Evolutionary conservation across 805 yeast genomes (phyloP).

Genomic region (Spathaspora passalidarum): DNA sequence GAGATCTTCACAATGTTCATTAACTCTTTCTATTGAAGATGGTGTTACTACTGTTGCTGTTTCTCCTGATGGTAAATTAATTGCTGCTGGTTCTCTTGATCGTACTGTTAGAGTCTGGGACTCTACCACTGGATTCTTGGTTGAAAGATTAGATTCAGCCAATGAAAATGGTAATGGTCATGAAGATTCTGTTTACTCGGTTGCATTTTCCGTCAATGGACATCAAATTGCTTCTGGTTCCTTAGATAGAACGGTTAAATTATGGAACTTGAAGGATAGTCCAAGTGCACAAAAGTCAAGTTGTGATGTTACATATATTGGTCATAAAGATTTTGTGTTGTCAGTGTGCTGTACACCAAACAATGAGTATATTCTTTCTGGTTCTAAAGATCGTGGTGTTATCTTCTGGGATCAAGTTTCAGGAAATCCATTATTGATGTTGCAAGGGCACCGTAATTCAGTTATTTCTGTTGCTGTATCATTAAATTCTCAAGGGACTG

Average conservation of each 20-base stretch:
- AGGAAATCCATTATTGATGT: slow-evolving; percentile 90
- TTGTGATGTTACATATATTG: slow-evolving; percentile 90
- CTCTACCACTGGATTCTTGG: slow-evolving; percentile 84
- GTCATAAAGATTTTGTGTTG: slow-evolving; percentile 94
- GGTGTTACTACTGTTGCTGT: slow-evolving; percentile 98
- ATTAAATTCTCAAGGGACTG: slow-evolving; percentile 67
- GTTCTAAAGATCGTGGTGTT: slow-evolving; percentile 96
- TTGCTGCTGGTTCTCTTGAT: slow-evolving; percentile 96
- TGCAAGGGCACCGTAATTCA: slow-evolving; percentile 95
- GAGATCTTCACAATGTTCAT: slow-evolving; percentile 81
- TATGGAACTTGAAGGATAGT: slow-evolving; percentile 80
- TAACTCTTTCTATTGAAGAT: slow-evolving; percentile 89
- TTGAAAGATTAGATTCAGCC: slow-evolving; percentile 89
- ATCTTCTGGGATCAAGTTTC: slow-evolving; percentile 93
- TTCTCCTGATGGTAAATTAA: slow-evolving; percentile 88
- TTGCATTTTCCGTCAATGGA: slow-evolving; percentile 89
- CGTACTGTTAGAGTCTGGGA: slow-evolving; percentile 97
- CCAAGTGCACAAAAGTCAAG: slow-evolving; percentile 41
- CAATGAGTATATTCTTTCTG: slow-evolving; percentile 85
- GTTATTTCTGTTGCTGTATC: slow-evolving; percentile 93
- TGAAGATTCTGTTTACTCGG: slow-evolving; percentile 92
- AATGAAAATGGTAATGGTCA: slow-evolving; percentile 89
- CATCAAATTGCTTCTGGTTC: slow-evolving; percentile 92
- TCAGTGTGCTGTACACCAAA: slow-evolving; percentile 94
- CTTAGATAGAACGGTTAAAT: slow-evolving; percentile 90